These are phyloP conservation scores for Pichia sp. DNA, from an alignment of 1,139 yeast species.

Conservation along the genomic window DNA sequence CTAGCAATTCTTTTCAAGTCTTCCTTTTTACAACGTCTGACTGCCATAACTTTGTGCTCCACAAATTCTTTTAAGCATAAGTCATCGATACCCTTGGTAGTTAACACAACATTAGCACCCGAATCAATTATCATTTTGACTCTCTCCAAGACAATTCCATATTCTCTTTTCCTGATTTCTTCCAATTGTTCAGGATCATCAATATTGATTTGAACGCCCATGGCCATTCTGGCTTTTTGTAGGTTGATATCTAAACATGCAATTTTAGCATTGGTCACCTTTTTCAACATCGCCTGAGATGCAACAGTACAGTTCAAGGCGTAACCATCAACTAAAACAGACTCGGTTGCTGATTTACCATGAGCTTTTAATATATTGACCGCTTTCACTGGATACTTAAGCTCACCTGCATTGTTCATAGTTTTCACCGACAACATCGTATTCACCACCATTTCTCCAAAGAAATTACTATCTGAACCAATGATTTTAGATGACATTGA, in stretches of 20 bases:
- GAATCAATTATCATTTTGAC: slow-evolving; percentile 81
- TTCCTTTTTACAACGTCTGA: slow-evolving; percentile 95
- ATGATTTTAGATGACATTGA: slow-evolving; percentile 96
- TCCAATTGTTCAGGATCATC: slow-evolving; percentile 92
- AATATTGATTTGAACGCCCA: slow-evolving; percentile 96
- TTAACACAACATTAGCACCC: slow-evolving; percentile 94
- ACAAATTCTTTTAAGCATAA: slow-evolving; percentile 92
- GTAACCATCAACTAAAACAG: slow-evolving; percentile 84
- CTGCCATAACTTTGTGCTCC: slow-evolving; percentile 96
- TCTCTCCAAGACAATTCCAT: slow-evolving; percentile 85
- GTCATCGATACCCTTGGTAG: slow-evolving; percentile 98
- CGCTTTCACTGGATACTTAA: slow-evolving; percentile 94
- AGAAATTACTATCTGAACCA: slow-evolving; percentile 93
- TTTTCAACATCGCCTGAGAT: slow-evolving; percentile 91
- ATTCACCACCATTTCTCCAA: slow-evolving; percentile 86
- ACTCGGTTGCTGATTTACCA: slow-evolving; percentile 88
- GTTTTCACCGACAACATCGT: slow-evolving; percentile 96
- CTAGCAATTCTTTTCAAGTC: slow-evolving; percentile 95
- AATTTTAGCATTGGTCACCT: slow-evolving; percentile 69
- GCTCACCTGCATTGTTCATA: slow-evolving; percentile 80
- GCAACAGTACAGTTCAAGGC: slow-evolving; percentile 98
- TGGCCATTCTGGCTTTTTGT: slow-evolving; percentile 96
- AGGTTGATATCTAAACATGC: slow-evolving; percentile 92
- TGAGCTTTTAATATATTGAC: slow-evolving; percentile 95
- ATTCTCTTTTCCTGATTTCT: slow-evolving; percentile 91